Conservation (phyloP, 768 basidiomycete species). For the Suillus paluster region DNA sequence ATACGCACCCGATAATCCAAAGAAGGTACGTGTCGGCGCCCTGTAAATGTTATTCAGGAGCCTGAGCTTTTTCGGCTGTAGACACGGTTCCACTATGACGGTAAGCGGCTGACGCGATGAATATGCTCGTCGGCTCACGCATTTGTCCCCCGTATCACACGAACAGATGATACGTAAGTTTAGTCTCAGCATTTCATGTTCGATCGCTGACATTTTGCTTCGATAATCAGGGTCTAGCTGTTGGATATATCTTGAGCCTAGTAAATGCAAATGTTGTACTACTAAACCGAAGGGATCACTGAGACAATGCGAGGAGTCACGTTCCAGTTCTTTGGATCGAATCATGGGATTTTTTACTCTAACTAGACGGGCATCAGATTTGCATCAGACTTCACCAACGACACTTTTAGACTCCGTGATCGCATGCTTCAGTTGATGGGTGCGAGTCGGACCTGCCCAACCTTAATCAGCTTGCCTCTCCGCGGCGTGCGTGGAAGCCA, state of each 20-base stretch:
- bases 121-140: constrained; percentile 19
- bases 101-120: constrained; percentile 42
- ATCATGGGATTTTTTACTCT: not conserved
- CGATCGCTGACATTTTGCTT: constrained; percentile 4
- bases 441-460: not conserved
- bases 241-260: constrained; percentile 18
- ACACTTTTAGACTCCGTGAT: not conserved
- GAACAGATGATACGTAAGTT: constrained; percentile 65
- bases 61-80: constrained; percentile 33
- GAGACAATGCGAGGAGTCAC: not conserved
- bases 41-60: not conserved
- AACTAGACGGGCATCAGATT: no score
- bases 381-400: not conserved
- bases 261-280: constrained; percentile 19
- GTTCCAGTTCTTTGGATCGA: not conserved
- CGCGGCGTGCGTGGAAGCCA: not conserved
- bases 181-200: not conserved
- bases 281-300: not conserved
- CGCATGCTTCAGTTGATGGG: not conserved
- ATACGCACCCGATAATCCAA: constrained; percentile 81
- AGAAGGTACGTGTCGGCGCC: constrained; percentile 61
- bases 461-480: not conserved
- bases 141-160: constrained; percentile 10
- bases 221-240: constrained; percentile 38
- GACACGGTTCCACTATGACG: constrained; percentile 85